Evolutionary conservation across 1,284 basidiomycete species (phyloP).

Genomic region (Trichosporon sp.): DNA sequence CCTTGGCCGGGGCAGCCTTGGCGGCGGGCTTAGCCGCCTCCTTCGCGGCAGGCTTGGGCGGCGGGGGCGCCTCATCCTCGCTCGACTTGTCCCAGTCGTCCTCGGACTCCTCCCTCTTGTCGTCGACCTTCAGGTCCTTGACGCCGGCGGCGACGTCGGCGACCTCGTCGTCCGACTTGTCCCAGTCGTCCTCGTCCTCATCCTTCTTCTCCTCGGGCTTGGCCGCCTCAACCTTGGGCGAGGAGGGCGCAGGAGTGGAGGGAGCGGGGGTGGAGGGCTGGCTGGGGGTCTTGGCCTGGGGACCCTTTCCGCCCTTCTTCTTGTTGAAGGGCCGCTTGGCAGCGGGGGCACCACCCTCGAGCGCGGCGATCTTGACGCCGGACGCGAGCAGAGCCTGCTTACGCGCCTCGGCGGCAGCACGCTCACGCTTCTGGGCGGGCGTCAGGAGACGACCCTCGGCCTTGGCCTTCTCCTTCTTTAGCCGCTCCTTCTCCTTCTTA

Average conservation of each 20-base stretch:
- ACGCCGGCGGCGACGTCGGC: conserved; percentile 42
- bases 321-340: conserved; percentile 67
- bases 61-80: conserved; percentile 32
- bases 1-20: conserved; percentile 27
- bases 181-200: conserved; percentile 63
- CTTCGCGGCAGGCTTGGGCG: conserved; percentile 29
- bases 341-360: conserved; percentile 61
- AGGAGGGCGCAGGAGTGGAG: conserved; percentile 52
- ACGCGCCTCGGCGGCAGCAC: conserved; percentile 84
- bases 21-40: conserved; percentile 25
- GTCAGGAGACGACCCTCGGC: conserved; percentile 89
- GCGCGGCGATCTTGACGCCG: conserved; percentile 86
- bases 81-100: conserved; percentile 84
- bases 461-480: conserved; percentile 69
- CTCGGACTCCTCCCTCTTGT: conserved; percentile 44
- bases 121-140: conserved; percentile 50
- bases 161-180: conserved; percentile 66
- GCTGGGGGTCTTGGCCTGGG: conserved; percentile 39
- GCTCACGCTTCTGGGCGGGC: conserved; percentile 95
- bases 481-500: conserved; percentile 89
- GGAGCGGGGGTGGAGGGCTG: conserved; percentile 41
- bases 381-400: conserved; percentile 83
- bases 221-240: conserved; percentile 36
- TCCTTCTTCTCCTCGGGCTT: conserved; percentile 34
- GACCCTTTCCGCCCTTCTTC: conserved; percentile 64